Base-by-base conservation (phyloP, 164 flowering plant species). In the Vitis riparia region DNA sequence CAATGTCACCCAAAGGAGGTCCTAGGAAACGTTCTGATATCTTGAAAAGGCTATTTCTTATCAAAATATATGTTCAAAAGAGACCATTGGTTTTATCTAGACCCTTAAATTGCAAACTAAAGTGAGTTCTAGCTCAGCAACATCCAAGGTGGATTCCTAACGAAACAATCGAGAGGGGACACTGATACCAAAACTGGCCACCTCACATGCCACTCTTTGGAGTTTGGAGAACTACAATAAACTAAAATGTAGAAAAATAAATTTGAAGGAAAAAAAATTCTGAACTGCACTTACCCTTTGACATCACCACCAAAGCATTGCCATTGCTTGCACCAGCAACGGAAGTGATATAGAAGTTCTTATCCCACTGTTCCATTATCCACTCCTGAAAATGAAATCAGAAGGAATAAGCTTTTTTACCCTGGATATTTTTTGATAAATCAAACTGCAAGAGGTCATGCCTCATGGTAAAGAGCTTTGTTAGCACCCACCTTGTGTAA, bases 321-420 rank as follows among this genome's bases (percentile, higher is more conserved):
- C 90, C 88, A 73, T 79, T 82, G 62, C 65, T 52, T 48, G 87
- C 76, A 49, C 90, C 88, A 71, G 90, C 85, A 16, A 87, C 53
- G n/a, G 88, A 76, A 74, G 78, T 85, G 63, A 87, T 87, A 65
- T 81, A 85, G 69, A 75, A 87, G 56, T 80, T 81, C 80, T 83
- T 86, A 50, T 83, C 86, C 90, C 90, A 86, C 62, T 84, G 86
- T 55, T 76, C 85, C 84, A 80, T 81, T 55, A 87, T 87, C 85
- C 88, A 87, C 13, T 87, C 87, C 90, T 87, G 68, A 68, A 5
- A 29, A 59, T 48, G 51, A 63, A 19, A 69, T 17, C 53, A 44
- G 47, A 55, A 62, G 13, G 9, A 19, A 32, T 23, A 63, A 1
- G 15, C 11, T 13, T 32, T 11, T 3, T 50, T 5, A 44, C 61